Base-by-base conservation (phyloP, 1,284 basidiomycete genomes). In the Austropuccinia psidii region DNA sequence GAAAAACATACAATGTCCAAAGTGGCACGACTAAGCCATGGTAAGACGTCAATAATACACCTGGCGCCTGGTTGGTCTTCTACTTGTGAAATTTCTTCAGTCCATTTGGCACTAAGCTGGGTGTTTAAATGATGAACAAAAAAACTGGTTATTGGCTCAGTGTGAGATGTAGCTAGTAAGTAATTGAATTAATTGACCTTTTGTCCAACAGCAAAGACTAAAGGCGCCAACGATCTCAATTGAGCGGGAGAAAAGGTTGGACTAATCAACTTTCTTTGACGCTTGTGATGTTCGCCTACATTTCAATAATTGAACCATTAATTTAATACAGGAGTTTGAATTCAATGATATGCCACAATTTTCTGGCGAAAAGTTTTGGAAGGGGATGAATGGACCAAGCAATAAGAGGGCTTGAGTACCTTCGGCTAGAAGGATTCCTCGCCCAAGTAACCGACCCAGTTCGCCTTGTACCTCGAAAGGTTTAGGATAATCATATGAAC, bases 401-500 rank as follows among this genome's bases (percentile, higher is more conserved):
- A 58, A 17, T 33, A 17, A 37, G 21, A 15, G 29, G 15, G 4
- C 15, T 8, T 31, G n/a, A 33, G 6, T 21, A 21, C 58, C 58
- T 61, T 61, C 27, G 13, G 37, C 58, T 19, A 61, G 15, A 61
- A 39, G n/a, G 19, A 41, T 27, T 3, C 80, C 80, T n/a, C 76
- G 77, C 2, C 82, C 82, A 0, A 82, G 75, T 35, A 81, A 78
- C 45, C 77, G 76, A 4, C 73, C 85, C 35, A 90, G 81, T 64
- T 82, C 82, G 47, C 86, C 84, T 27, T 86, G 82, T 11, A 88
- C 83, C 74, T 87, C 86, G 54, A 85, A 83, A 0, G 88, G 87
- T 78, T 89, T 89, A 21, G 87, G 87, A 78, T 86, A 89, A 45
- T 84, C 83, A 77, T 89, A 87, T 5, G 85, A 83, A 72, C 85